Percentiles rank a stretch among this genome's conserved stretches.
phyloP scores from a whole-genome alignment of 129 eudicot genomes.

The Pseudognaphalium luteoalbum region DNA sequence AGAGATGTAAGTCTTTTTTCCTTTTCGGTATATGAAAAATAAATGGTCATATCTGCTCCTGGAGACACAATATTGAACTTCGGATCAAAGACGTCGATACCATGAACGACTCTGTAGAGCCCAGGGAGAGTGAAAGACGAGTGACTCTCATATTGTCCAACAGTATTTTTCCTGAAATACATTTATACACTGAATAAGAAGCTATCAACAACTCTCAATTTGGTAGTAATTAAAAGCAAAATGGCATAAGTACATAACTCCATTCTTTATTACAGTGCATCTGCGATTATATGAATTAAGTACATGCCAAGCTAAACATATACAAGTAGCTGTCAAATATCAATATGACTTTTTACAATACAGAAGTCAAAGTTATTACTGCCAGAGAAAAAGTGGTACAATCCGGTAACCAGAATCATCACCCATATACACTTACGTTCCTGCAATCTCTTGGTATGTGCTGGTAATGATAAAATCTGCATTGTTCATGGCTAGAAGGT shows the following conservation, averaged over 20 bases:
- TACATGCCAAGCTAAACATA: neutral
- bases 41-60: conserved; percentile 87
- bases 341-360: neutral
- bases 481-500: conserved; percentile 91
- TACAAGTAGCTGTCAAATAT: neutral
- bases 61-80: conserved; percentile 99
- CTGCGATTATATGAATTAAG: neutral
- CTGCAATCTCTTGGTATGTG: conserved; percentile 98
- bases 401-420: conserved; percentile 2
- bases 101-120: conserved; percentile 93
- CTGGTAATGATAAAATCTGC: conserved; percentile 98
- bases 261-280: neutral
- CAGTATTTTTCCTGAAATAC: conserved; percentile 72
- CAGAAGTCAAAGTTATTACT: neutral
- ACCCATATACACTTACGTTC: conserved; percentile 69
- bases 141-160: conserved; percentile 98
- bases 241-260: neutral
- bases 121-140: conserved; percentile 94
- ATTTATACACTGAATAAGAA: conserved; percentile 20
- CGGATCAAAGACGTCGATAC: conserved; percentile 95
- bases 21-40: conserved; percentile 68
- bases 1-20: conserved; percentile 79
- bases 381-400: neutral
- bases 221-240: neutral
- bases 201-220: neutral